These are phyloP conservation scores for Penicillium goetzii DNA, from an alignment of 495 filamentous ascomycete species.

Conservation along the genomic window DNA sequence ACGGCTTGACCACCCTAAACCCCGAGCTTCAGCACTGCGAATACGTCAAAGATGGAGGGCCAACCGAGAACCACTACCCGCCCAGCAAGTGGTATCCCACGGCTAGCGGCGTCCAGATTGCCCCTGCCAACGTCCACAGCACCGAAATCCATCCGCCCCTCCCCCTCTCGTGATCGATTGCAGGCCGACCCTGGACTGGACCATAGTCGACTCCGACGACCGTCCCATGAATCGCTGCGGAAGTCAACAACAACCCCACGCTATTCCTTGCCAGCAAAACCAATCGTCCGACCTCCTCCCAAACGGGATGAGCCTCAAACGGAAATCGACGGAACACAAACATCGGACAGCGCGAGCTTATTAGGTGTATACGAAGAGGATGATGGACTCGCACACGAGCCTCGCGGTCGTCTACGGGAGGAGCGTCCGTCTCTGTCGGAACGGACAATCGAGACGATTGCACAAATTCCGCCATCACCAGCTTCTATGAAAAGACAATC, in stretches of 20 bases:
- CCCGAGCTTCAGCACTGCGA: not conserved
- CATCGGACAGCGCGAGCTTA: constrained; percentile 24
- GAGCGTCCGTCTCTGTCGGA: constrained; percentile 64
- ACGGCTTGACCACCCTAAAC: constrained; percentile 17
- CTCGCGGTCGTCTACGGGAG: constrained; percentile 37
- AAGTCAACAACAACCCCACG: constrained; percentile 40
- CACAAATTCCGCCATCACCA: constrained; percentile 67
- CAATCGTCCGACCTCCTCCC: constrained; percentile 17
- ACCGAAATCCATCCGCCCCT: constrained; percentile 44
- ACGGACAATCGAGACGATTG: constrained; percentile 68
- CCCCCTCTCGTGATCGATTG: constrained; percentile 50
- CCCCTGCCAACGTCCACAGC: constrained; percentile 45
- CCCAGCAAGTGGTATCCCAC: constrained; percentile 45
- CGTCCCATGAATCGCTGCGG: constrained; percentile 47
- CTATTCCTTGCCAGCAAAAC: constrained; percentile 33
- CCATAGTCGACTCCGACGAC: constrained; percentile 40
- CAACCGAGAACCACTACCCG: constrained; percentile 35
- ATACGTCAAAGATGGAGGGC: constrained; percentile 38
- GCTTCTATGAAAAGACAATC: constrained; percentile 58
- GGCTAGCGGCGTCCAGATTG: constrained; percentile 42
- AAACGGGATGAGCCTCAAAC: constrained; percentile 25
- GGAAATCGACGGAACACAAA: constrained; percentile 24
- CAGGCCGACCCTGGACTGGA: constrained; percentile 48
- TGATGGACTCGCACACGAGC: constrained; percentile 23
- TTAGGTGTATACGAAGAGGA: constrained; percentile 26